Percentiles rank a stretch among this genome's conserved stretches.
phyloP scores from a whole-genome alignment of 1,284 basidiomycete genomes.

The Athelia psychrophila region DNA sequence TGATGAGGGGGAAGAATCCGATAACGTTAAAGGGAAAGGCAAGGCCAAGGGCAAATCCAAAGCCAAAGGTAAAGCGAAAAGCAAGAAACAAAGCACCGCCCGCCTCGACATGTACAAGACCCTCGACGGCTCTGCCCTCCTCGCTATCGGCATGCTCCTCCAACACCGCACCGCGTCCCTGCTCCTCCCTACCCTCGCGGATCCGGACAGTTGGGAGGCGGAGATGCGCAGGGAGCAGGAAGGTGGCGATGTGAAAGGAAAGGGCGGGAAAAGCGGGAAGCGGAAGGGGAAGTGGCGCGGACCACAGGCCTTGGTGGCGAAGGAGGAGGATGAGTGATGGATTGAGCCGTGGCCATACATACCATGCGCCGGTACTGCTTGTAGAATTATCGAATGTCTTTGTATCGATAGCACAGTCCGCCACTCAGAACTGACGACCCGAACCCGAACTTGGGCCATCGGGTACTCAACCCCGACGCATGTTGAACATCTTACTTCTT shows the following conservation, averaged over 20 bases:
- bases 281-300: slow-evolving; percentile 6
- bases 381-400: no score
- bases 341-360: background rate
- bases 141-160: slow-evolving; percentile 69
- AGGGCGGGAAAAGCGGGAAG: slow-evolving; percentile 8
- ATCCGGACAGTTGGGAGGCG: slow-evolving; percentile 40
- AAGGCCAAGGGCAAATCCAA: slow-evolving; percentile 18
- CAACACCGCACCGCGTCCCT: slow-evolving; percentile 56
- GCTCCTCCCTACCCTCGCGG: slow-evolving; percentile 30
- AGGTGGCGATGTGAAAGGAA: slow-evolving; percentile 7
- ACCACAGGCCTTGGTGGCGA: background rate
- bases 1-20: no score
- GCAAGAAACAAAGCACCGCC: slow-evolving; percentile 11
- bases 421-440: no score
- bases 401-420: no score
- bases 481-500: no score
- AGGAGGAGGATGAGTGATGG: background rate
- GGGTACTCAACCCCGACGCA: no score
- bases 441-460: no score
- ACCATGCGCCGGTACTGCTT: no score
- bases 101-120: slow-evolving; percentile 65
- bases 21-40: slow-evolving; percentile 14
- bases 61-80: slow-evolving; percentile 9
- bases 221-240: slow-evolving; percentile 11
- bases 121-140: slow-evolving; percentile 68